Percentiles rank a stretch among this genome's conserved stretches.
Conservation (phyloP, 345 rosid species). For the Camelina laxa region DNA sequence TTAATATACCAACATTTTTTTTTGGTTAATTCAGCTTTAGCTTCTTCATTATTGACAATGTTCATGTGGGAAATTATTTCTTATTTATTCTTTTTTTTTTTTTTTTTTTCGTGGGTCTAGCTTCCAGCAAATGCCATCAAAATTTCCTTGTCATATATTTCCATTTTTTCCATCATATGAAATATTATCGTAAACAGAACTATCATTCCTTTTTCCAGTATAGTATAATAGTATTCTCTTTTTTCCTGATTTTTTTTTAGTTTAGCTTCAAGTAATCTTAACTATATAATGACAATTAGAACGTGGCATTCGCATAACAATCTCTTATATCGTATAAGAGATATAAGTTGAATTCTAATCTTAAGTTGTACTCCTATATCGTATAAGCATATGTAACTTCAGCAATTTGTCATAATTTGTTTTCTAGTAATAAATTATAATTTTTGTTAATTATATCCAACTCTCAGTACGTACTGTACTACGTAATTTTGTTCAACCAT, state of each 20-base stretch:
- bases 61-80: constrained; percentile 5
- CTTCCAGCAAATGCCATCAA: constrained; percentile 44
- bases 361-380: background rate
- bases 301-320: constrained; percentile 1
- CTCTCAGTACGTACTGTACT: background rate
- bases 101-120: constrained; percentile 30
- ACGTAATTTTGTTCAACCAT: constrained; percentile 32
- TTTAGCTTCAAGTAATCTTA: constrained; percentile 1
- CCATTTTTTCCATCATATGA: constrained; percentile 2
- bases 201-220: background rate
- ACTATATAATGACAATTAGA: background rate
- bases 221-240: no score
- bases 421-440: no score
- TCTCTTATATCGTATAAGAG: no score
- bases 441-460: background rate
- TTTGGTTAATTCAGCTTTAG: background rate
- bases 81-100: constrained; percentile 16
- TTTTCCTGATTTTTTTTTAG: background rate
- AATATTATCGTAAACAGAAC: background rate
- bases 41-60: constrained; percentile 17
- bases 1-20: no score
- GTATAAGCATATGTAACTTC: background rate
- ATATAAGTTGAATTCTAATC: no score
- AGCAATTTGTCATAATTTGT: no score
- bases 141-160: constrained; percentile 28